A percentile compares a stretch with the other conserved stretches of the same genome.
Conservation (phyloP, 2,329 filamentous ascomycete genomes). For the Colletotrichum ledebouriae region DNA sequence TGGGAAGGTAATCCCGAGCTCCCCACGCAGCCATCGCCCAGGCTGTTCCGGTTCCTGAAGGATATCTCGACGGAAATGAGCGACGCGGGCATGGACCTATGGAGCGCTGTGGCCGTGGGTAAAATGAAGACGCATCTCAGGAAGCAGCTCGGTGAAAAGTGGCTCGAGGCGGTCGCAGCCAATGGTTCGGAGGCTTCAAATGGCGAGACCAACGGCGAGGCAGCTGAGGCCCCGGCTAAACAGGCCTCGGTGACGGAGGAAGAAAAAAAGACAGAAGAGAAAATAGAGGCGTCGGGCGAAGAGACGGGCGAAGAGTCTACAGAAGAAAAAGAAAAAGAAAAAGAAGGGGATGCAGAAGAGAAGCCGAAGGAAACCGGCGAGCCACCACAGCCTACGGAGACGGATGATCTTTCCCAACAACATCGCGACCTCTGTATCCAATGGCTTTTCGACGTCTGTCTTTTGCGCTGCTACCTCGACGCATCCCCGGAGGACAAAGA, state of each 20-base stretch:
- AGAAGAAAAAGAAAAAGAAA: slow-evolving; percentile 37
- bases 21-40: slow-evolving; percentile 83
- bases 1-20: slow-evolving; percentile 84
- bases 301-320: slow-evolving; percentile 35
- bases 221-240: slow-evolving; percentile 41
- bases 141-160: slow-evolving; percentile 62
- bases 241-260: slow-evolving; percentile 27
- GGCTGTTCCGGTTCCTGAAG: slow-evolving; percentile 79
- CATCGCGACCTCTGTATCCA: slow-evolving; percentile 67
- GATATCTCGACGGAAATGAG: slow-evolving; percentile 77
- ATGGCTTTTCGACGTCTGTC: slow-evolving; percentile 71
- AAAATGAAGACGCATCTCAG: slow-evolving; percentile 72
- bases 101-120: slow-evolving; percentile 77
- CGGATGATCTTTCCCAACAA: slow-evolving; percentile 46
- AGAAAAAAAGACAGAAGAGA: slow-evolving; percentile 36
- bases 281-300: slow-evolving; percentile 16
- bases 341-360: slow-evolving; percentile 37
- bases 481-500: slow-evolving; percentile 44
- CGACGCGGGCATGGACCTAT: slow-evolving; percentile 80
- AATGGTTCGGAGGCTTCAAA: slow-evolving; percentile 33
- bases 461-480: slow-evolving; percentile 63
- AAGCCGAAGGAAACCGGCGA: slow-evolving; percentile 26
- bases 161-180: slow-evolving; percentile 59
- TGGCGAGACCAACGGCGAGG: slow-evolving; percentile 34
- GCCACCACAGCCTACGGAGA: slow-evolving; percentile 29